Conservation (phyloP, 805 yeast genomes). For the Saccharomycopsis sp. region DNA sequence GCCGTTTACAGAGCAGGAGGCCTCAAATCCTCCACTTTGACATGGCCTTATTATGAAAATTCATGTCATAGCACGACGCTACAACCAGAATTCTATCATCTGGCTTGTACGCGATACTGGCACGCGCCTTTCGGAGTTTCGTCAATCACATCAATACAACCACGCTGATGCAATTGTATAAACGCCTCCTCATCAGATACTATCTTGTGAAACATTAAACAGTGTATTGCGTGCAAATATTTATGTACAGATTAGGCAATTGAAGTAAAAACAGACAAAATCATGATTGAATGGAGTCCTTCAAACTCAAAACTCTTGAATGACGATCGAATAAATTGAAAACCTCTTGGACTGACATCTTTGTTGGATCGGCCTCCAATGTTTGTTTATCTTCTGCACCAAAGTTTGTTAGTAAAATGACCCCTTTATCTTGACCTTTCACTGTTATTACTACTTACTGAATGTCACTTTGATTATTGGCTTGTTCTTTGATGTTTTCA, state of each 20-base stretch:
- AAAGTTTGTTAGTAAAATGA: conserved; percentile 5
- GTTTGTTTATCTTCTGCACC: conserved; percentile 58
- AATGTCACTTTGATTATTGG: conserved; percentile 72
- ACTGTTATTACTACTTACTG: conserved; percentile 29
- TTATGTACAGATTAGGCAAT: not conserved
- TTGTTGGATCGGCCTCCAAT: conserved; percentile 59
- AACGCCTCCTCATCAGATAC: too few relatives aligned
- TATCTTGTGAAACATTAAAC: too few relatives aligned
- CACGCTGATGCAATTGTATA: not conserved
- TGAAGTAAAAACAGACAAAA: not conserved
- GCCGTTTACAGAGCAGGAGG: too few relatives aligned
- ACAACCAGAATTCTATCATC: too few relatives aligned
- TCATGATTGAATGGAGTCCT: conserved; percentile 26
- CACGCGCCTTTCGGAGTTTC: too few relatives aligned
- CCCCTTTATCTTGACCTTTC: not conserved
- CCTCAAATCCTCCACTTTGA: too few relatives aligned
- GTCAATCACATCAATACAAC: too few relatives aligned
- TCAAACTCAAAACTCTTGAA: conserved; percentile 55
- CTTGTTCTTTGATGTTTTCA: conserved; percentile 34
- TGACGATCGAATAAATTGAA: conserved; percentile 67
- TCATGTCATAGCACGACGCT: too few relatives aligned
- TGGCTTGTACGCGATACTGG: too few relatives aligned
- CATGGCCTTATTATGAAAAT: too few relatives aligned
- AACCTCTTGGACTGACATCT: conserved; percentile 51
- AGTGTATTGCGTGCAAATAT: not conserved